These are phyloP conservation scores for Sphagnum contortum DNA, from an alignment of 225 moss, liverwort and hornwort species.

Conservation along the genomic window DNA sequence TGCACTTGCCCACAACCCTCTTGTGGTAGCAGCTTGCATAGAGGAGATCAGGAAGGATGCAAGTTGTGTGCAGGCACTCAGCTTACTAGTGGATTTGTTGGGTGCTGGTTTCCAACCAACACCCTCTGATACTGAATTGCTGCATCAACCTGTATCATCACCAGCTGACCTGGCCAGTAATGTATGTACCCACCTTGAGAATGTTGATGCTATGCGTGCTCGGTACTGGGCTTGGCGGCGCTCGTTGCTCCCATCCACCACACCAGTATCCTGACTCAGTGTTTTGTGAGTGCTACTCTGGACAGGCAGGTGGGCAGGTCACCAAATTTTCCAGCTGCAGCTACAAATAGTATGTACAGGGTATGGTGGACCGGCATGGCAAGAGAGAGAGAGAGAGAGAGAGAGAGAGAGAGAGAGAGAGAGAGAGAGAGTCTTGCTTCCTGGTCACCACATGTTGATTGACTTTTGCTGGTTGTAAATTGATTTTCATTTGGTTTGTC, in stretches of 20 bases:
- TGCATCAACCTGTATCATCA: constrained; percentile 32
- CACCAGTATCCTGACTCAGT: neutral
- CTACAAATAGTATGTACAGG: no score
- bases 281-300: no score
- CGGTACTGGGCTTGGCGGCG: constrained; percentile 83
- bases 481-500: no score
- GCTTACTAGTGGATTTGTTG: constrained; percentile 74
- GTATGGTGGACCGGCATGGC: no score
- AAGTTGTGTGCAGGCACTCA: constrained; percentile 45
- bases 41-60: constrained; percentile 40
- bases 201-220: constrained; percentile 60
- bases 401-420: no score
- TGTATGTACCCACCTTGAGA: constrained; percentile 54
- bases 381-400: no score
- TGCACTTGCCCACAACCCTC: constrained; percentile 28
- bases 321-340: no score
- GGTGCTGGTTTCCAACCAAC: constrained; percentile 66
- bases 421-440: no score
- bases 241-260: constrained; percentile 41
- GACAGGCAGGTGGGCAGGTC: no score
- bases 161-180: constrained; percentile 50
- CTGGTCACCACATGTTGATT: no score
- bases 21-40: constrained; percentile 46
- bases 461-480: no score
- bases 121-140: constrained; percentile 15